These are phyloP conservation scores for Cinnamomum micranthum DNA, from an alignment of 164 flowering plant genomes.

Conservation along the genomic window DNA sequence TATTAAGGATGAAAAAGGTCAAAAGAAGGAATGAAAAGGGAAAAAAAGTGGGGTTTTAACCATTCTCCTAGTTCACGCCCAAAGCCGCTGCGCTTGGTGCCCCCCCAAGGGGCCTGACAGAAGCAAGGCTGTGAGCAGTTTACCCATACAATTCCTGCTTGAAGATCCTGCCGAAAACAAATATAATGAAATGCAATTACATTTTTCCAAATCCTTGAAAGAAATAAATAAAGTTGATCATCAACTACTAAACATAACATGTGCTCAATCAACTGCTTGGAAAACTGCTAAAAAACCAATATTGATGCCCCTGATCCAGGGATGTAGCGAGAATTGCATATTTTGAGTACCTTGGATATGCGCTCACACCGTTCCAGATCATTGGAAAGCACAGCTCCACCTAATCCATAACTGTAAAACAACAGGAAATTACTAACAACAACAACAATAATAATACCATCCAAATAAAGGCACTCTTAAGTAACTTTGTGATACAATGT, in stretches of 20 bases:
- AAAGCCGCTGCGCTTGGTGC: constrained; percentile 91
- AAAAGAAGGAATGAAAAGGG: too few relatives aligned
- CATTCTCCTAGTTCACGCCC: constrained; percentile 98
- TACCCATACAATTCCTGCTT: constrained; percentile 92
- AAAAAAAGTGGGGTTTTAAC: constrained; percentile 30
- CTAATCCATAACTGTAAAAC: constrained; percentile 76
- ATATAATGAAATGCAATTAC: neutral
- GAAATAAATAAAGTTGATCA: neutral
- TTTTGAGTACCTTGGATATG: constrained; percentile 51
- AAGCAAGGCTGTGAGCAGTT: constrained; percentile 99
- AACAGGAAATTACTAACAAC: constrained; percentile 6
- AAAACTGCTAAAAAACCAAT: neutral
- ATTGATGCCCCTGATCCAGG: neutral
- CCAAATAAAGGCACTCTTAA: neutral
- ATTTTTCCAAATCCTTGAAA: neutral
- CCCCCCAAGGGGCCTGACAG: constrained; percentile 99
- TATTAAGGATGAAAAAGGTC: neutral
- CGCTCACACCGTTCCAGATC: constrained; percentile 94
- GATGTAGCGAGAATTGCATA: neutral
- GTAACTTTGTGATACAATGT: neutral
- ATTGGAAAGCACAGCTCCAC: constrained; percentile 82
- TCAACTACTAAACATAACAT: neutral
- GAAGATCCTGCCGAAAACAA: constrained; percentile 50
- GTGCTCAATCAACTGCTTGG: neutral
- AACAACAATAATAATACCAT: neutral